A percentile compares a stretch with the other conserved stretches of the same genome.
Evolutionary conservation across 2,329 filamentous ascomycete genomes (phyloP).

Genomic region (Cercospora brassicicola): DNA sequence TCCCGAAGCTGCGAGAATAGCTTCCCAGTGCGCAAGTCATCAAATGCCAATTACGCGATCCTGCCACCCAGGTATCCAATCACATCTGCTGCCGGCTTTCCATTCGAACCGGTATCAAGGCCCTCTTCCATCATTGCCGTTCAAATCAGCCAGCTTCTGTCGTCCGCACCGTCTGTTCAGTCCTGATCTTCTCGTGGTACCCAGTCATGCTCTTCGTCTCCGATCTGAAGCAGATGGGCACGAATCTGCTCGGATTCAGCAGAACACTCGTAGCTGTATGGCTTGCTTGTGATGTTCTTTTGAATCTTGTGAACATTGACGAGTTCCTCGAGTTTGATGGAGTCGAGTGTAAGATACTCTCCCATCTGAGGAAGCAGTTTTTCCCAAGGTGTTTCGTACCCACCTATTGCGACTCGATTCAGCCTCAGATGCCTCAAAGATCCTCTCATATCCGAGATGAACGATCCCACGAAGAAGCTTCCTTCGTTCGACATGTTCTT

Average conservation of each 20-base stretch:
- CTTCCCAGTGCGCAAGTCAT: background rate
- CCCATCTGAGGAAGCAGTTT: background rate
- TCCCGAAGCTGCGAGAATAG: background rate
- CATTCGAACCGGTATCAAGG: background rate
- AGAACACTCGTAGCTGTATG: background rate
- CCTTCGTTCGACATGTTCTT: background rate
- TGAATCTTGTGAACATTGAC: background rate
- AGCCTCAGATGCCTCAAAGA: background rate
- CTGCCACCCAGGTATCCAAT: background rate
- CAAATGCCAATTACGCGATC: background rate
- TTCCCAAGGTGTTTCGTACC: background rate
- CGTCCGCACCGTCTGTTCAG: background rate
- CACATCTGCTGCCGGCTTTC: background rate
- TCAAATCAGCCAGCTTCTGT: background rate
- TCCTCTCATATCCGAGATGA: background rate
- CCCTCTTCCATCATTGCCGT: background rate
- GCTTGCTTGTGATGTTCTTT: background rate
- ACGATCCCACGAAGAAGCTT: background rate
- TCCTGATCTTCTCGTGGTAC: background rate
- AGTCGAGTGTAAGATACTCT: background rate
- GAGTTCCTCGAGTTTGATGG: background rate
- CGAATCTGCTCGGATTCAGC: background rate
- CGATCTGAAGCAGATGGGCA: background rate
- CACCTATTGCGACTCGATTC: background rate
- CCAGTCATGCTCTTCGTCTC: background rate